Evolutionary conservation across 1,284 basidiomycete species (phyloP).

Genomic region (Microbotryum lychnidis-dioicae): DNA sequence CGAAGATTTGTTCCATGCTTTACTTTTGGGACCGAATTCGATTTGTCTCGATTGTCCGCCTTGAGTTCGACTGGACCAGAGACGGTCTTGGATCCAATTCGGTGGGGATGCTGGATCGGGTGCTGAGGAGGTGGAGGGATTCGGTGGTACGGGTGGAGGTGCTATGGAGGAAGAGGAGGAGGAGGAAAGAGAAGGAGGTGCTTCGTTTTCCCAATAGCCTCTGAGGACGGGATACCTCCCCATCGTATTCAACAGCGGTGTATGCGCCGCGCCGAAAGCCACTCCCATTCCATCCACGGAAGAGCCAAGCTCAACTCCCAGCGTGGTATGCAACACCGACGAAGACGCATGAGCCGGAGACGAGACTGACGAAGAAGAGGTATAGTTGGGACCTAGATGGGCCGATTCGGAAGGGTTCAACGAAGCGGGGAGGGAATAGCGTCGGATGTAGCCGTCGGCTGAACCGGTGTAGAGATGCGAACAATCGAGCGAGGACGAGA

Average conservation of each 20-base stretch:
- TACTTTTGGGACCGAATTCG: conserved; percentile 1
- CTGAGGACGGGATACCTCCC: conserved; percentile 17
- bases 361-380: too few relatives aligned
- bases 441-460: conserved; percentile 32
- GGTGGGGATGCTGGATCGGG: too few relatives aligned
- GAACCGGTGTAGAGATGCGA: conserved; percentile 32
- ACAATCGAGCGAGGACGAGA: conserved; percentile 28
- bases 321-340: too few relatives aligned
- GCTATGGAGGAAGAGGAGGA: too few relatives aligned
- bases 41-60: too few relatives aligned
- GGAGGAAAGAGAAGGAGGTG: not conserved
- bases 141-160: too few relatives aligned
- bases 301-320: not conserved
- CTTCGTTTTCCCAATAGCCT: conserved; percentile 35
- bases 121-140: too few relatives aligned
- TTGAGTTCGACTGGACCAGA: too few relatives aligned
- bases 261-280: too few relatives aligned
- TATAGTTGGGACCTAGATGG: too few relatives aligned
- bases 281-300: not conserved
- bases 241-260: not conserved
- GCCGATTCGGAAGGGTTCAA: conserved; percentile 11
- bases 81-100: too few relatives aligned
- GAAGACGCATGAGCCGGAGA: too few relatives aligned
- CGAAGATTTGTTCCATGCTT: conserved; percentile 6
- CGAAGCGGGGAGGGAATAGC: conserved; percentile 29